phyloP scores from a whole-genome alignment of 495 filamentous ascomycete species.

The Penicillium crystallinum region DNA sequence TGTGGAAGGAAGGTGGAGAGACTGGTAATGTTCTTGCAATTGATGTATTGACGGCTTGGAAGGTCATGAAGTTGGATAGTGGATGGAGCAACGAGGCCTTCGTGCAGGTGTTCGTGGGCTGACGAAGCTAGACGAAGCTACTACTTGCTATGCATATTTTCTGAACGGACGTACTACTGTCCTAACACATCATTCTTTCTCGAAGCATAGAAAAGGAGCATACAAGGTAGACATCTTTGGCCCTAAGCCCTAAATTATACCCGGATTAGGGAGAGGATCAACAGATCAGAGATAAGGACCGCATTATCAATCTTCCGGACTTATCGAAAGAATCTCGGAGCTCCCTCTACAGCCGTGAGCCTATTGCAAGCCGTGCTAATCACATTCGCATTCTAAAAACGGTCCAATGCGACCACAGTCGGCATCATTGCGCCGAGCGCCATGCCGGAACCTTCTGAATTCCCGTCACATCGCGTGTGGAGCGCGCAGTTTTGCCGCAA shows the following conservation, averaged over 20 bases:
- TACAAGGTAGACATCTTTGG: no score
- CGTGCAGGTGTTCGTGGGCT: constrained; percentile 57
- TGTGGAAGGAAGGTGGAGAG: constrained; percentile 48
- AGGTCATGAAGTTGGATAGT: constrained; percentile 59
- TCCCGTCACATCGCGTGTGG: constrained; percentile 16
- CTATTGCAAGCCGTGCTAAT: constrained; percentile 7
- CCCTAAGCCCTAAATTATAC: neutral
- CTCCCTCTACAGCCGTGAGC: constrained; percentile 2
- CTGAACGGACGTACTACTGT: no score
- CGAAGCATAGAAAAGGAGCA: no score
- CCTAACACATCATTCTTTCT: no score
- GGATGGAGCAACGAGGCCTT: constrained; percentile 83
- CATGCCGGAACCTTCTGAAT: constrained; percentile 13
- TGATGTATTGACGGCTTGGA: constrained; percentile 76
- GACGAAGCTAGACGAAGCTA: neutral
- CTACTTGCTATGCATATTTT: no score
- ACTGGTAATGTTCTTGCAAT: constrained; percentile 63
- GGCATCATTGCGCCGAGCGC: constrained; percentile 21
- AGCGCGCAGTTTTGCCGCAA: constrained; percentile 24
- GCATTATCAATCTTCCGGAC: constrained; percentile 23
- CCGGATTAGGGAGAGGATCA: neutral
- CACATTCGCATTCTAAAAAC: neutral
- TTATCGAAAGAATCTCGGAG: constrained; percentile 26
- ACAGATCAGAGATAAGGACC: neutral
- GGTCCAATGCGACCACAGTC: constrained; percentile 29